Percentiles rank a stretch among this genome's conserved stretches.
Evolutionary conservation across 345 rosid genomes (phyloP).

Genomic region (Mercurialis annua): DNA sequence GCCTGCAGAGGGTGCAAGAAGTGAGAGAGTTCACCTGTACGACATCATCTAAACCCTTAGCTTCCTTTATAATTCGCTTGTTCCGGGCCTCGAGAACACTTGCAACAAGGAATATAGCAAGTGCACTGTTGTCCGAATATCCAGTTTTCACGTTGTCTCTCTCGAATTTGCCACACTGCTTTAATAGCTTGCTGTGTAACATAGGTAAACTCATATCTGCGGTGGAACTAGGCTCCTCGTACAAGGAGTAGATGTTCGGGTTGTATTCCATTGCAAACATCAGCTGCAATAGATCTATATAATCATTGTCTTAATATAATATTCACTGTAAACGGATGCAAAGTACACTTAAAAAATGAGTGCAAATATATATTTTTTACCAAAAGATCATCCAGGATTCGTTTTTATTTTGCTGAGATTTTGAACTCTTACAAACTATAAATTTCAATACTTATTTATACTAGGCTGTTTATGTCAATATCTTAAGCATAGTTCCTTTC

Average conservation of each 20-base stretch:
- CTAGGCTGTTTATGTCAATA: not conserved
- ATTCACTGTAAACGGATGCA: constrained; percentile 3
- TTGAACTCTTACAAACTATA: not conserved
- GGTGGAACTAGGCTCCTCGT: constrained; percentile 39
- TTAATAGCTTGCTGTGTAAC: constrained; percentile 47
- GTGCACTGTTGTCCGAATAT: constrained; percentile 45
- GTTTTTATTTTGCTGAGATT: not conserved
- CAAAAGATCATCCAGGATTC: constrained; percentile 5
- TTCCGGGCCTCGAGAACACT: constrained; percentile 85
- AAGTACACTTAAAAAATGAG: constrained; percentile 13
- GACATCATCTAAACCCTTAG: constrained; percentile 86
- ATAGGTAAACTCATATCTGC: constrained; percentile 23
- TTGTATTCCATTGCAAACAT: constrained; percentile 99
- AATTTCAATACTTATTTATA: not conserved
- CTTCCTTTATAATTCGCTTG: constrained; percentile 77
- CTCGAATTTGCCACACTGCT: constrained; percentile 83
- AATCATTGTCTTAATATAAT: constrained; percentile 27
- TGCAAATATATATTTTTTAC: constrained; percentile 9
- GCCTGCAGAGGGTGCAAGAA: not conserved
- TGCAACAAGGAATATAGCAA: constrained; percentile 82
- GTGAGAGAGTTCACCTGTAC: constrained; percentile 50
- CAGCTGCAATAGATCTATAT: constrained; percentile 56
- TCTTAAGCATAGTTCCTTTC: not conserved
- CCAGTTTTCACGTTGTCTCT: constrained; percentile 57
- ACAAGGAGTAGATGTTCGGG: constrained; percentile 65